A percentile compares a stretch with the other conserved stretches of the same genome.
Evolutionary conservation across 2,329 filamentous ascomycete species (phyloP).

Genomic region (Botryosphaeria dothidea): DNA sequence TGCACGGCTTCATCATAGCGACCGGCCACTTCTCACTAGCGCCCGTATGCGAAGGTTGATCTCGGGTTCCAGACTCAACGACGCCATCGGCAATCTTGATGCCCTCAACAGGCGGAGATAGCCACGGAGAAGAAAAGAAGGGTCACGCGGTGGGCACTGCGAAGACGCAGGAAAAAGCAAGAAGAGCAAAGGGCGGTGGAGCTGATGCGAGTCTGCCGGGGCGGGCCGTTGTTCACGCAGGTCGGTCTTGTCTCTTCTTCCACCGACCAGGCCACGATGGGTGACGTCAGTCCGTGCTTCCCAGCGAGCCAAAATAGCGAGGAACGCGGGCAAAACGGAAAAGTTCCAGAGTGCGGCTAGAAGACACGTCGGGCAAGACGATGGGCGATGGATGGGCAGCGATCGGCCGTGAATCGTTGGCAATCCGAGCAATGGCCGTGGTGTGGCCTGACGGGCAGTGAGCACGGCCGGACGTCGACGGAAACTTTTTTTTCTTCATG

Average conservation of each 20-base stretch:
- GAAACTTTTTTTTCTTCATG: neutral
- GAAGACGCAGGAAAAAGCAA: slow-evolving; percentile 11
- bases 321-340: neutral
- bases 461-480: neutral
- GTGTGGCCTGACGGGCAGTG: slow-evolving; percentile 5
- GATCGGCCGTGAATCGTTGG: slow-evolving; percentile 7
- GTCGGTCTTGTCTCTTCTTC: neutral
- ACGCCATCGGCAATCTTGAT: neutral
- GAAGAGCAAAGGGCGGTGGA: slow-evolving; percentile 16
- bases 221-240: slow-evolving; percentile 10
- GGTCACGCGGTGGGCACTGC: neutral
- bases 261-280: neutral
- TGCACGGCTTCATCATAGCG: slow-evolving; percentile 15
- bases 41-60: slow-evolving; percentile 1
- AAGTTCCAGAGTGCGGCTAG: slow-evolving; percentile 13
- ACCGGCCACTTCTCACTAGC: neutral
- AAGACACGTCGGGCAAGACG: slow-evolving; percentile 6
- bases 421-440: slow-evolving; percentile 9
- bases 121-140: neutral
- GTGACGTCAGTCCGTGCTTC: slow-evolving; percentile 1
- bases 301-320: neutral
- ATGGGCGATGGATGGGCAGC: slow-evolving; percentile 6
- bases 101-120: neutral
- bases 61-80: neutral
- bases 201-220: slow-evolving; percentile 9